Evolutionary conservation across 345 rosid species (phyloP), one percentile per base, ranked within the genome.

Genomic region (Corchorus capsularis): DNA sequence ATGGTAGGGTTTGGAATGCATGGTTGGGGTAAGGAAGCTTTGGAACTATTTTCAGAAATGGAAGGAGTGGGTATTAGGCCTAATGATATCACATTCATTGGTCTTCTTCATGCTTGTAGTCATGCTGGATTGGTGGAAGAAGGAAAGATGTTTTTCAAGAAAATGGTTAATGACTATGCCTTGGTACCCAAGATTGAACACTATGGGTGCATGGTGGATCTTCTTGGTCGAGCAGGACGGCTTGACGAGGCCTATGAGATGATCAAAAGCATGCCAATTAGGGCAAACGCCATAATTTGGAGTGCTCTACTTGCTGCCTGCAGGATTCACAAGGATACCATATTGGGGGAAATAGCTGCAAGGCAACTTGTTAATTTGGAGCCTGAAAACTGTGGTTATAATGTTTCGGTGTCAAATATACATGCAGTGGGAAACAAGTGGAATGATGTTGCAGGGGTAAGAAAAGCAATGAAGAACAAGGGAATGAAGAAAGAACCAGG

Each of bases 121-220:
- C 93, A 89, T 80, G 81, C 85, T 19, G 89, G 93, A 16, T 68
- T 86, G 82, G 88, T 87, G 32, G 69, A 62, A 49, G 84, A 87
- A 79, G 91, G 88, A n/a, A 83, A 73, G 77, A 54, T 13, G 47
- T 10, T 75, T 56, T 86, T 87, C 59, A 20, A 75, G 35, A 79
- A 76, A 65, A 83, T 89, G 93, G 71, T 79, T 27, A 41, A 62
- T 27, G 64, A 46, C 32, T 72, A 52, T 63, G 78, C 50, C 56
- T 70, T 84, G 66, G 78, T 68, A 37, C 93, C 91, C 37, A 83
- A 82, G 69, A 71, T 87, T 47, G 87, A 89, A 78, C 93, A 89
- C 75, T 86, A 86, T 46, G 88, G 93, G 1, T 89, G 93, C 67
- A 80, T 87, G 87, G 89, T 87, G 20, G 91, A 86, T 80, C 85